Base-by-base conservation (phyloP, 345 rosid genomes). In the Excoecaria cochinchinensis region DNA sequence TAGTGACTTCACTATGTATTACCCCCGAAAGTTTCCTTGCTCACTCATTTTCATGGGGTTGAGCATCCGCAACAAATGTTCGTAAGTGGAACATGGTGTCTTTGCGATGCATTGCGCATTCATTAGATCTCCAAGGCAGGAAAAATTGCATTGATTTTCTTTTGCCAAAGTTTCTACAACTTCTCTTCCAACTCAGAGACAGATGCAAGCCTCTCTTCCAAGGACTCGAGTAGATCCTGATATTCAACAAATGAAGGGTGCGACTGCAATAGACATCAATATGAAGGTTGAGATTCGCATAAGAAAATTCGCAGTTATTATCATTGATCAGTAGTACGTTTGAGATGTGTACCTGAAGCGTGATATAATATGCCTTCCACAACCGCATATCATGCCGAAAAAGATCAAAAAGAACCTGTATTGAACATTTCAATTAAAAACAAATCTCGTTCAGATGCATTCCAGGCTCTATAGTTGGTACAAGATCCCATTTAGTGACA, bases 371-470 rank as follows among this genome's bases (percentile, higher is more conserved):
- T 62, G 99, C 99, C 84, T 85, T 80, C 97, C 99, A 95, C 53
- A 95, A 73, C 68, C 95, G 88, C 82, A 76, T 67, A 77, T 92
- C 97, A 77, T 82, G 89, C 77, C 80, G 90, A 78, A 92, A 95
- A 72, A 90, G 89, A 87, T 95, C 97, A 82, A 87, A 91, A 51
- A 95, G 94, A 72, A 95, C 98, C 98, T 93, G 84, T 74, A 38
- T 19, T 46, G 38, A 47, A 16, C 5, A 66, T 46, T 53, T 40
- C 60, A 53, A 19, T 7, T 15, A 55, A 51, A 40, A 31, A 31
- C 1, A 31, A 0, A 31, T 22, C 50, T 36, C 6, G 4, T 6
- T 47, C 39, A 60, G 46, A 47, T 17, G 5, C 31, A 25, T 36
- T 15, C 57, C 40, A 67, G 24, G 7, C 0, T 8, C 16, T 3